Conservation (phyloP, 2,329 filamentous ascomycete genomes). For the Alternaria arbusti region DNA sequence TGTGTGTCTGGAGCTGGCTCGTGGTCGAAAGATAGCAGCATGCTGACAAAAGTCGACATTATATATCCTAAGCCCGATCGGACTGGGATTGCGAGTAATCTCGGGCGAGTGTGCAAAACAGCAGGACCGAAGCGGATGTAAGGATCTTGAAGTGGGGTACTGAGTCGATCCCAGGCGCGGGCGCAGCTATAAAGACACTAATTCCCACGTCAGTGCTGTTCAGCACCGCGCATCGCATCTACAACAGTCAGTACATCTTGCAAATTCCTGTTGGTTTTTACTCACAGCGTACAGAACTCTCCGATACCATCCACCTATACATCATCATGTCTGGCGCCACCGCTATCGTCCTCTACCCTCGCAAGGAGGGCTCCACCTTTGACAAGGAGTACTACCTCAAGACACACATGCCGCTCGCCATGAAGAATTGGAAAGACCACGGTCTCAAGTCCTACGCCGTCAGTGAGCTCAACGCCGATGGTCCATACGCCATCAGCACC, state of each 20-base stretch:
- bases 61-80: background rate
- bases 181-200: slow-evolving; percentile 13
- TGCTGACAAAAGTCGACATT: background rate
- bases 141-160: slow-evolving; percentile 23
- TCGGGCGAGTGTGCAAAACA: background rate
- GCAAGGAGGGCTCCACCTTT: slow-evolving; percentile 51
- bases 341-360: slow-evolving; percentile 50
- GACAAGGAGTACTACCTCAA: slow-evolving; percentile 58
- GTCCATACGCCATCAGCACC: slow-evolving; percentile 26
- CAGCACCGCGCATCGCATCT: background rate
- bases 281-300: background rate
- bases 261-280: background rate
- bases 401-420: slow-evolving; percentile 56
- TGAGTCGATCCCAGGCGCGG: background rate
- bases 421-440: slow-evolving; percentile 46
- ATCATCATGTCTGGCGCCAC: slow-evolving; percentile 25
- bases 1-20: background rate
- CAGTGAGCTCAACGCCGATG: slow-evolving; percentile 25
- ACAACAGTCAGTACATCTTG: background rate
- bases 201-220: background rate
- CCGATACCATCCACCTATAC: background rate
- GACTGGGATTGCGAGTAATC: background rate
- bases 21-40: background rate
- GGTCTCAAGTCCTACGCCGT: slow-evolving; percentile 48
- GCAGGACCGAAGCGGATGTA: slow-evolving; percentile 9